phyloP scores from a whole-genome alignment of 1,284 basidiomycete species.

The Puccinia novopanici region DNA sequence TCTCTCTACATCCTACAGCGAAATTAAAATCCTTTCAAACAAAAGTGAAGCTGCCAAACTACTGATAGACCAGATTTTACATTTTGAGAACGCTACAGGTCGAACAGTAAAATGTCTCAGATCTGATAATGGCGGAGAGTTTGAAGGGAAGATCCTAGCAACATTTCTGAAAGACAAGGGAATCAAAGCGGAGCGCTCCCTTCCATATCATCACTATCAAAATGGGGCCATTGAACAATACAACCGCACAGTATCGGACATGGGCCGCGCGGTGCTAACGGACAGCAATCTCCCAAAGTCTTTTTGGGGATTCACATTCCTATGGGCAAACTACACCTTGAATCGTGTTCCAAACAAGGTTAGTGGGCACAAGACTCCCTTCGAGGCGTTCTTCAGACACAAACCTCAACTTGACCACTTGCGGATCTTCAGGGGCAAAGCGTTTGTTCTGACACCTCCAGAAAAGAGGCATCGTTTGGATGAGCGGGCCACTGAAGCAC shows the following conservation, averaged over 20 bases:
- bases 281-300: background rate
- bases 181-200: background rate
- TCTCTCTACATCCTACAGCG: too few species aligned
- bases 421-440: too few species aligned
- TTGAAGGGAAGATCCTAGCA: background rate
- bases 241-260: background rate
- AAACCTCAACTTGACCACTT: too few species aligned
- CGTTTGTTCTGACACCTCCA: background rate
- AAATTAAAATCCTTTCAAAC: too few species aligned
- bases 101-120: background rate
- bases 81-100: slow-evolving; percentile 1
- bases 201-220: slow-evolving; percentile 9
- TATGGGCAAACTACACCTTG: background rate
- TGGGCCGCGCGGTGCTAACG: background rate
- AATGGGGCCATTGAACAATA: background rate
- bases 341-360: background rate
- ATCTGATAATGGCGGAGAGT: slow-evolving; percentile 30
- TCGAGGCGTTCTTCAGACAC: background rate
- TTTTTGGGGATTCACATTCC: slow-evolving; percentile 19
- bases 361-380: background rate
- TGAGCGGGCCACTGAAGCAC: background rate
- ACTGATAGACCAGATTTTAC: background rate
- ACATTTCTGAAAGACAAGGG: background rate
- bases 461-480: slow-evolving; percentile 10
- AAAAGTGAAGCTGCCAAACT: slow-evolving; percentile 12